These are phyloP conservation scores for Colletotrichum tabaci DNA, from an alignment of 2,329 filamentous ascomycete species.

Conservation along the genomic window DNA sequence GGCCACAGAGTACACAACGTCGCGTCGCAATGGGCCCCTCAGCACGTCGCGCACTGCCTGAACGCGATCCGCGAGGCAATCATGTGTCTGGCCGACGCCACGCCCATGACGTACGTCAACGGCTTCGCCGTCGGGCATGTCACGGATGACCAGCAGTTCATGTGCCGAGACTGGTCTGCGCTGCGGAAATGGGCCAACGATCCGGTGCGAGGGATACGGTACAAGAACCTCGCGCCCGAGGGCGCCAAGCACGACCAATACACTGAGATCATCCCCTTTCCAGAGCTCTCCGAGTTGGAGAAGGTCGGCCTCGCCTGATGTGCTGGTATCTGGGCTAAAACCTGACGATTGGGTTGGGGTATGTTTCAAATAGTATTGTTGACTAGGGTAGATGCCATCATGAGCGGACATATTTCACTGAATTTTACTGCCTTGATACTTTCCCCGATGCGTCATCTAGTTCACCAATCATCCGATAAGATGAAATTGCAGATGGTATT, in stretches of 20 bases:
- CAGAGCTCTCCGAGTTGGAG: slow-evolving; percentile 15
- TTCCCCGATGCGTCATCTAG: no score
- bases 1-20: slow-evolving; percentile 22
- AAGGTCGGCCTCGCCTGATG: slow-evolving; percentile 23
- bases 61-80: slow-evolving; percentile 29
- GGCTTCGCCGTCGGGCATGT: slow-evolving; percentile 22
- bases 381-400: no score
- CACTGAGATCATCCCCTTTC: slow-evolving; percentile 32
- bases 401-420: no score
- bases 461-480: no score
- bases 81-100: slow-evolving; percentile 28
- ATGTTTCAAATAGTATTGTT: no score
- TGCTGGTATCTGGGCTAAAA: no score
- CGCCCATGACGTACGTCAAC: slow-evolving; percentile 34
- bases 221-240: slow-evolving; percentile 23
- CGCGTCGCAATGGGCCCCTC: slow-evolving; percentile 27
- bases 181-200: slow-evolving; percentile 29
- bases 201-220: slow-evolving; percentile 20
- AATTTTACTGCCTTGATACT: no score
- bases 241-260: slow-evolving; percentile 24
- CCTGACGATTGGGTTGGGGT: no score
- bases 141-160: slow-evolving; percentile 33
- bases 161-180: slow-evolving; percentile 31
- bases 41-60: slow-evolving; percentile 27
- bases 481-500: accelerated